These are phyloP conservation scores for Candida tibetensis DNA, from an alignment of 805 yeast species.

Conservation along the genomic window DNA sequence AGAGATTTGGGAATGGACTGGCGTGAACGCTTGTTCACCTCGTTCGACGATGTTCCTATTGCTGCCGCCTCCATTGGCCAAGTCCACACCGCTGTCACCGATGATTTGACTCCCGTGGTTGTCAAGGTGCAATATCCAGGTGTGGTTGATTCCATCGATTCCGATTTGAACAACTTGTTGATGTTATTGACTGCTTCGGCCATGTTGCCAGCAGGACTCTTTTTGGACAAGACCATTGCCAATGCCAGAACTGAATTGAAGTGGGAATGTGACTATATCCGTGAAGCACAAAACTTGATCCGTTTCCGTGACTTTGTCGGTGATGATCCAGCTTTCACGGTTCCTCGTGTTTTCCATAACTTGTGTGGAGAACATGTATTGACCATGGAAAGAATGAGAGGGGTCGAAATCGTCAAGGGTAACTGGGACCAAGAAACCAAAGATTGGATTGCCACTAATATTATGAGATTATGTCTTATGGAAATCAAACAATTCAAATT, in stretches of 20 bases:
- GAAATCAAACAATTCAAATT: constrained; percentile 83
- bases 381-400: constrained; percentile 87
- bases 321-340: constrained; percentile 61
- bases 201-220: constrained; percentile 85
- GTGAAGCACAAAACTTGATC: constrained; percentile 79
- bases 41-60: constrained; percentile 83
- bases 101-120: constrained; percentile 71
- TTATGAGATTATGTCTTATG: constrained; percentile 80
- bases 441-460: constrained; percentile 78
- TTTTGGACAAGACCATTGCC: constrained; percentile 85
- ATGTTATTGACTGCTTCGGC: constrained; percentile 83
- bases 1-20: constrained; percentile 76
- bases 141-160: constrained; percentile 88
- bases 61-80: constrained; percentile 99
- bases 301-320: constrained; percentile 58
- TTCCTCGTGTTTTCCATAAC: constrained; percentile 77
- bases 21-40: constrained; percentile 62
- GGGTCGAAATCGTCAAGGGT: constrained; percentile 77
- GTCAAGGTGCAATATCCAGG: constrained; percentile 98
- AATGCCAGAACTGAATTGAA: constrained; percentile 90
- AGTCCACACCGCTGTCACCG: constrained; percentile 80
- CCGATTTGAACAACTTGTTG: constrained; percentile 83
- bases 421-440: constrained; percentile 69
- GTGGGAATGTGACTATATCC: constrained; percentile 95
- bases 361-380: constrained; percentile 79